These are phyloP conservation scores for Aegilops tauschii DNA, from an alignment of 176 grass and related monocot species.

Conservation along the genomic window DNA sequence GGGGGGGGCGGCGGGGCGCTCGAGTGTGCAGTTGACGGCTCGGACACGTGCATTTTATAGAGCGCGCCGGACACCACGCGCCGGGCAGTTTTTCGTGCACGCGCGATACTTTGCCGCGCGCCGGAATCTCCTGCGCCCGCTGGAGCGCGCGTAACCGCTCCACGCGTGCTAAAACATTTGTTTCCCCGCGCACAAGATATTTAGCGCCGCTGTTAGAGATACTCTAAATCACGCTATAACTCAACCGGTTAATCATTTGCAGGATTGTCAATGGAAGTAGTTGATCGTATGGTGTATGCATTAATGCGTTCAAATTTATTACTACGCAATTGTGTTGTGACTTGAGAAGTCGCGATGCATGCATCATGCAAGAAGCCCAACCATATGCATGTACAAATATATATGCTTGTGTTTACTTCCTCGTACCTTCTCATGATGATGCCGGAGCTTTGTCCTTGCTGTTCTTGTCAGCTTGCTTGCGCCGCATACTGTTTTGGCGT, in stretches of 20 bases:
- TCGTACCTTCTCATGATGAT: neutral
- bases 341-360: neutral
- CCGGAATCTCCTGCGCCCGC: too few relatives aligned
- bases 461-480: neutral
- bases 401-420: neutral
- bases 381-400: neutral
- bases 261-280: neutral
- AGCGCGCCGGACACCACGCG: too few relatives aligned
- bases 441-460: neutral
- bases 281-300: neutral
- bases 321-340: neutral
- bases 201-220: too few relatives aligned
- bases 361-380: neutral
- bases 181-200: too few relatives aligned
- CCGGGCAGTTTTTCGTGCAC: too few relatives aligned
- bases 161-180: too few relatives aligned
- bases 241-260: neutral
- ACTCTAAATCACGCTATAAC: too few relatives aligned
- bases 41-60: too few relatives aligned
- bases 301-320: neutral
- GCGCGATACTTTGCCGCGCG: too few relatives aligned
- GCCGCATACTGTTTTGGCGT: neutral
- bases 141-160: too few relatives aligned
- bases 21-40: too few relatives aligned
- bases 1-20: too few relatives aligned